phyloP scores from a whole-genome alignment of 352 stramenopile species.

The Aphanomyces invadans region DNA sequence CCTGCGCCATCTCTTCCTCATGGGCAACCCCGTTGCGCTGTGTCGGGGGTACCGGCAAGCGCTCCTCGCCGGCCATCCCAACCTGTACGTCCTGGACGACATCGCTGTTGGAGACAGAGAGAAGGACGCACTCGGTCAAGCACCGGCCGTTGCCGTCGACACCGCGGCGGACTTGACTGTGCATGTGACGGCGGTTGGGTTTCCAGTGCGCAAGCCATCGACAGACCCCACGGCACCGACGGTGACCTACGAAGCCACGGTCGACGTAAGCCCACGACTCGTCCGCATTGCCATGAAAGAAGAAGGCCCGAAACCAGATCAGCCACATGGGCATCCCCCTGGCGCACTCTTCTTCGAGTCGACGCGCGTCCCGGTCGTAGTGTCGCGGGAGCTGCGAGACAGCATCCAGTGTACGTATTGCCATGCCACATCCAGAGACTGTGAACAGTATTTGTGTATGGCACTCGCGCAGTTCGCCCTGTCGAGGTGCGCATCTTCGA shows the following conservation, averaged over 20 bases:
- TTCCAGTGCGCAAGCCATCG: not conserved
- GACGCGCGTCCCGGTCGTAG: not conserved
- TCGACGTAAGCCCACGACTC: not conserved
- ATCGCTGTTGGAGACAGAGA: constrained; percentile 19
- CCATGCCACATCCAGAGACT: too few species aligned
- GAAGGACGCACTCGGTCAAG: not conserved
- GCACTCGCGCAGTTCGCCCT: not conserved
- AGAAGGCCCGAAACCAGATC: not conserved
- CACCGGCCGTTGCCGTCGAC: not conserved
- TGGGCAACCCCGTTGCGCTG: constrained; percentile 1
- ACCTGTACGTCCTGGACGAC: constrained; percentile 16
- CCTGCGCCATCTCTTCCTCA: constrained; percentile 17
- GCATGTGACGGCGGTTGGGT: not conserved
- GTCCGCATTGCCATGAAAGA: not conserved
- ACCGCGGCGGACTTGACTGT: not conserved
- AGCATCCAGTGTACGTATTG: constrained; percentile 22
- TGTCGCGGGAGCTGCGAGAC: not conserved
- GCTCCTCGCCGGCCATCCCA: not conserved
- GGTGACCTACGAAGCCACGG: constrained; percentile 7
- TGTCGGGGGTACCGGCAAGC: constrained; percentile 20
- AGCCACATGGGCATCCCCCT: not conserved
- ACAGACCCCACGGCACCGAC: not conserved
- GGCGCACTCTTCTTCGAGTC: constrained; percentile 4
- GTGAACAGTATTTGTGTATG: not conserved
- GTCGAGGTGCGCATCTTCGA: not conserved